These are phyloP conservation scores for Fonsecaea multimorphosa DNA, from an alignment of 2,329 filamentous ascomycete genomes.

Conservation along the genomic window DNA sequence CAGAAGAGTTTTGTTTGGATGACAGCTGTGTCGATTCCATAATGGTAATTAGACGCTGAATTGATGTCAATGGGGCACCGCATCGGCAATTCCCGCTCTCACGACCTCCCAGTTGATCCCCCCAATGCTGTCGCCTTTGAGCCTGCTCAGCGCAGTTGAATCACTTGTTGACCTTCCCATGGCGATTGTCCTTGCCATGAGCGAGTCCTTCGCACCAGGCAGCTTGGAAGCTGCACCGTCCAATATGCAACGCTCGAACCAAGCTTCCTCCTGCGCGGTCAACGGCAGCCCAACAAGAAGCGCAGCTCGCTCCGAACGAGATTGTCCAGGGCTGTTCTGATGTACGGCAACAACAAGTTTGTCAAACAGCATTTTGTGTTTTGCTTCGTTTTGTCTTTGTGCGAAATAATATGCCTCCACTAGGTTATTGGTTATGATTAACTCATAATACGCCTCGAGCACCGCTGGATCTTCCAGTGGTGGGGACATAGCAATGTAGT, in stretches of 20 bases:
- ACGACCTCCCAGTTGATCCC: slow-evolving; percentile 61
- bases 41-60: neutral
- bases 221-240: slow-evolving; percentile 68
- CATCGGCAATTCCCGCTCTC: slow-evolving; percentile 33
- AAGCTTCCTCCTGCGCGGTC: slow-evolving; percentile 71
- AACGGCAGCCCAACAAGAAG: slow-evolving; percentile 77
- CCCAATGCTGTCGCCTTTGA: slow-evolving; percentile 54
- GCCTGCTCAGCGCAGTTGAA: slow-evolving; percentile 44
- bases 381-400: slow-evolving; percentile 66
- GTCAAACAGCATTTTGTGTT: slow-evolving; percentile 70
- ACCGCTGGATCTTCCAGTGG: slow-evolving; percentile 69
- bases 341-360: slow-evolving; percentile 68
- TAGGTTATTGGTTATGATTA: slow-evolving; percentile 70
- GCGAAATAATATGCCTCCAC: slow-evolving; percentile 77
- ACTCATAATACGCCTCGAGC: slow-evolving; percentile 70
- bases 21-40: neutral
- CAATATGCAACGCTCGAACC: slow-evolving; percentile 73
- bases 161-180: slow-evolving; percentile 59
- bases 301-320: slow-evolving; percentile 62
- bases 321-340: slow-evolving; percentile 46
- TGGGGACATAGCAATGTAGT: slow-evolving; percentile 77
- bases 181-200: slow-evolving; percentile 75
- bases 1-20: neutral
- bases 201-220: slow-evolving; percentile 72
- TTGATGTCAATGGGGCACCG: slow-evolving; percentile 23